Evolutionary conservation across 176 grass and related monocot genomes (phyloP).

Genomic region (Calamus simplicifolius): DNA sequence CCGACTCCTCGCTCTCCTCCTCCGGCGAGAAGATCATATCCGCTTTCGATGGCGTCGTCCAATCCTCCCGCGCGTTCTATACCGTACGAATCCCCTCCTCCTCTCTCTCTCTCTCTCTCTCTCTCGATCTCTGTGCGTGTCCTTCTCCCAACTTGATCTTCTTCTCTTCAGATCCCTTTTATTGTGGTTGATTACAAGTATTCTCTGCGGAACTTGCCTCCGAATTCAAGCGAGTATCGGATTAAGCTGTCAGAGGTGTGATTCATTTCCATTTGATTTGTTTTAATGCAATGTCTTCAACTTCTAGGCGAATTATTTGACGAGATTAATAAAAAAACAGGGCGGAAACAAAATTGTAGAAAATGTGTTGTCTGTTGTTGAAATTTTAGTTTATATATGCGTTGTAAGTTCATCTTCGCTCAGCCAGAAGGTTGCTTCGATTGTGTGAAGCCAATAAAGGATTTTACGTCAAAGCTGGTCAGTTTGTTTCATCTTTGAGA

Average conservation of each 20-base stretch:
- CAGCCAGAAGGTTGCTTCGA: conserved; percentile 64
- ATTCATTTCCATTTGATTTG: not conserved
- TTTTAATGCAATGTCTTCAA: too few relatives aligned
- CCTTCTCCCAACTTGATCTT: conserved; percentile 6
- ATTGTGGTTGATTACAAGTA: conserved; percentile 79
- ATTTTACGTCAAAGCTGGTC: conserved; percentile 97
- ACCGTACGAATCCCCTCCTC: conserved; percentile 21
- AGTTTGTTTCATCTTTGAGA: conserved; percentile 84
- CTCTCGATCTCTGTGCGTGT: not conserved
- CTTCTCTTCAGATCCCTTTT: conserved; percentile 51
- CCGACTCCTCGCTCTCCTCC: conserved; percentile 14
- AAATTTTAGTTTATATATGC: conserved; percentile 5
- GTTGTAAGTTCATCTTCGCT: conserved; percentile 68
- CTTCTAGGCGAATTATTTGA: too few relatives aligned
- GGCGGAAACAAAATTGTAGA: too few relatives aligned
- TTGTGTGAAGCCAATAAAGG: conserved; percentile 77
- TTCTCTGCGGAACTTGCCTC: conserved; percentile 37
- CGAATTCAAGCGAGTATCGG: conserved; percentile 40
- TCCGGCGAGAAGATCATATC: conserved; percentile 20
- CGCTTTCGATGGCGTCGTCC: conserved; percentile 44
- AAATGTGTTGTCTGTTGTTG: not conserved
- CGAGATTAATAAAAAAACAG: too few relatives aligned
- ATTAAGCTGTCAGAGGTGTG: conserved; percentile 68
- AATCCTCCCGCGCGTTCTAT: conserved; percentile 70
- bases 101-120: not conserved